A percentile compares a stretch with the other conserved stretches of the same genome.
Evolutionary conservation across 176 grass and related monocot species (phyloP).

Genomic region (Poa pratensis): DNA sequence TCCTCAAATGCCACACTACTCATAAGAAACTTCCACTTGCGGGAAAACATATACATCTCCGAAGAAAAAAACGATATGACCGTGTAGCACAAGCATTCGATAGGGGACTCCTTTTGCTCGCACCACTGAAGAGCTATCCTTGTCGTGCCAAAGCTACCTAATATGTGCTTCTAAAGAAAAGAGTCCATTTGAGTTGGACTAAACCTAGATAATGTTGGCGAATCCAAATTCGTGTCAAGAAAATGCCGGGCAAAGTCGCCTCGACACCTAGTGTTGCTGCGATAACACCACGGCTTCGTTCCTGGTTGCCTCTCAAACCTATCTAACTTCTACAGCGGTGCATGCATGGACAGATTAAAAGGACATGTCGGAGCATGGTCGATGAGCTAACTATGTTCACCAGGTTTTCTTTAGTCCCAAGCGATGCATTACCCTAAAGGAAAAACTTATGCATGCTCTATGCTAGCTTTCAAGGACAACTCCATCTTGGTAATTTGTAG

Average conservation of each 20-base stretch:
- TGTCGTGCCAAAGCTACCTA: background rate
- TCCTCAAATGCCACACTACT: too few relatives aligned
- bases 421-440: too few relatives aligned
- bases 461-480: too few relatives aligned
- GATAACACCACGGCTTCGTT: background rate
- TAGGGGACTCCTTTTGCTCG: too few relatives aligned
- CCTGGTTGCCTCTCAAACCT: background rate
- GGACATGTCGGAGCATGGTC: background rate
- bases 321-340: background rate
- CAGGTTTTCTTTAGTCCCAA: background rate
- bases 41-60: too few relatives aligned
- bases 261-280: accelerated
- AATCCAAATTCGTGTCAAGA: background rate
- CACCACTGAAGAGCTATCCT: background rate
- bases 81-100: too few relatives aligned
- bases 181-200: background rate
- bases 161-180: background rate
- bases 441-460: too few relatives aligned
- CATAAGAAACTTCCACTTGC: too few relatives aligned
- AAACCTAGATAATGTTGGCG: background rate
- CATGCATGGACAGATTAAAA: background rate
- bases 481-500: too few relatives aligned
- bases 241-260: too few relatives aligned
- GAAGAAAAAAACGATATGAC: too few relatives aligned
- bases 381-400: background rate